These are phyloP conservation scores for Astragalus membranaceus DNA, from an alignment of 306 rosid species.

Conservation along the genomic window DNA sequence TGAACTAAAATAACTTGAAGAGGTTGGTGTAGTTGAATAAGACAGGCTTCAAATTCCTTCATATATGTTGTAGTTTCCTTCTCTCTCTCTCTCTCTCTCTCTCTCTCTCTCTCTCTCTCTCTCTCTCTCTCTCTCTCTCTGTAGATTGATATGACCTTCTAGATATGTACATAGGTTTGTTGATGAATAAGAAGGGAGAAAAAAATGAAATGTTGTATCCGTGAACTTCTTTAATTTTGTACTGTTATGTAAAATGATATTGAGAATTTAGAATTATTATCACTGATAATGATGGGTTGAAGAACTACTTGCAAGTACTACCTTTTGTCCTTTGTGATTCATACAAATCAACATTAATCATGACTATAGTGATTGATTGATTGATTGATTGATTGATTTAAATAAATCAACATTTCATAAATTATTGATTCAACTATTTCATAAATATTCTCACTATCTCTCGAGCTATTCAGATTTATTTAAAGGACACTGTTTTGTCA, in stretches of 20 bases:
- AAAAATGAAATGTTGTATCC: conserved; percentile 14
- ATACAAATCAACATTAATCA: neutral
- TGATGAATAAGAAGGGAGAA: conserved; percentile 36
- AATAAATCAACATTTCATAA: neutral
- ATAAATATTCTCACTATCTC: too few species aligned
- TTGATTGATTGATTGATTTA: neutral
- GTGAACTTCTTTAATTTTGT: neutral
- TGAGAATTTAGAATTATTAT: neutral
- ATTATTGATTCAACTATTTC: neutral
- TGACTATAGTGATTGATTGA: neutral
- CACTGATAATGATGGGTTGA: neutral
- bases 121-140: conserved; percentile 15
- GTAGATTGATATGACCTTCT: conserved; percentile 28
- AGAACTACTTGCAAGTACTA: neutral
- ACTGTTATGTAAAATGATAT: neutral
- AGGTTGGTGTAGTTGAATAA: conserved; percentile 30
- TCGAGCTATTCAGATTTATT: neutral
- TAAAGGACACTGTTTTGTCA: too few species aligned
- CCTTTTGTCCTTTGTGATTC: neutral
- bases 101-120: conserved; percentile 15
- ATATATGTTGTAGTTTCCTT: conserved; percentile 31
- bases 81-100: neutral
- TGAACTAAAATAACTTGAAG: conserved; percentile 11
- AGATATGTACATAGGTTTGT: conserved; percentile 71
- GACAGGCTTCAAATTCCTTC: conserved; percentile 20